Percentiles rank a stretch among this genome's conserved stretches.
These are phyloP conservation scores for Mortierella sp. DNA, from an alignment of 371 early-diverging fungal species.

Conservation along the genomic window DNA sequence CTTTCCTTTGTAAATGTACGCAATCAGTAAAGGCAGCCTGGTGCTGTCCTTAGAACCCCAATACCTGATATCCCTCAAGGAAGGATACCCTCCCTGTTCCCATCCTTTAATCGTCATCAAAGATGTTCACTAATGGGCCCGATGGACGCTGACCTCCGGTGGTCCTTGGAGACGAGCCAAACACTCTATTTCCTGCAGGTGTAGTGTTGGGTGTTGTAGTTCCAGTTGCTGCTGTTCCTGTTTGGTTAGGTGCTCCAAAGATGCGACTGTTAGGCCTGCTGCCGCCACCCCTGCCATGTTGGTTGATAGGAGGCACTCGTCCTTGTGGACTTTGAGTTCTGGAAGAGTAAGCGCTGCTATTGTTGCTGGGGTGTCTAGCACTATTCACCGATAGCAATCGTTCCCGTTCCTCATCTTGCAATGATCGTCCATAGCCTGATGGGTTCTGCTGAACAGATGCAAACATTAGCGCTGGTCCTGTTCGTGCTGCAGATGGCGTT, in stretches of 20 bases:
- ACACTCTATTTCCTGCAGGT: neutral
- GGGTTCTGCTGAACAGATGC: conserved; percentile 48
- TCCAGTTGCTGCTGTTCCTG: neutral
- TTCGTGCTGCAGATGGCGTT: conserved; percentile 11
- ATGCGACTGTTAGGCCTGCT: conserved; percentile 30
- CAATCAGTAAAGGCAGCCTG: too few relatives aligned
- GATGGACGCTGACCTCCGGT: conserved; percentile 12
- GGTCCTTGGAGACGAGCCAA: neutral
- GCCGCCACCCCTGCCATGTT: conserved; percentile 17
- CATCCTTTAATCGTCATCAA: conserved; percentile 21
- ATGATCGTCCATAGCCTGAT: conserved; percentile 11
- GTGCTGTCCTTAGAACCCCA: neutral
- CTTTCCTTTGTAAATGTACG: neutral
- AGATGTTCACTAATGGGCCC: conserved; percentile 36
- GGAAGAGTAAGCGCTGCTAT: conserved; percentile 16
- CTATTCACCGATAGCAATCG: conserved; percentile 19
- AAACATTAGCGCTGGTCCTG: conserved; percentile 53
- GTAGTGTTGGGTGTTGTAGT: too few relatives aligned
- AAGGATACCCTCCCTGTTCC: too few relatives aligned
- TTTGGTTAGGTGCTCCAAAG: conserved; percentile 17
- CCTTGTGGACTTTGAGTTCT: conserved; percentile 37
- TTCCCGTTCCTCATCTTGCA: conserved; percentile 28
- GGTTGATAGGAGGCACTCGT: neutral
- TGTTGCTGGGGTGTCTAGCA: conserved; percentile 9
- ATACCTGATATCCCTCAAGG: neutral